Percentiles rank a stretch among this genome's conserved stretches.
Conservation (phyloP, 148 eudicot species). For the Linanthus parryae region DNA sequence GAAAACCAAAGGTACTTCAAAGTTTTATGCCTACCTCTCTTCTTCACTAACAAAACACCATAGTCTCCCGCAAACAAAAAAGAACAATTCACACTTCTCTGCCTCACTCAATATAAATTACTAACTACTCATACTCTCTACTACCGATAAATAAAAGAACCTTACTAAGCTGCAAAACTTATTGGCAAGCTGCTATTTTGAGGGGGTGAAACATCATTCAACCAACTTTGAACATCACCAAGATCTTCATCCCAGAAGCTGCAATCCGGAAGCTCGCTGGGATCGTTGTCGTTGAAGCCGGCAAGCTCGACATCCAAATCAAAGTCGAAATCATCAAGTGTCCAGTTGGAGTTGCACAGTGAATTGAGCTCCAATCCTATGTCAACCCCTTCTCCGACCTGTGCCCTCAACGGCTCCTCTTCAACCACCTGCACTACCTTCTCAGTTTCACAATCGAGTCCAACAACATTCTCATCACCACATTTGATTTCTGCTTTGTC, state of each 20-base stretch:
- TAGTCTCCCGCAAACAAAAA: too few species aligned
- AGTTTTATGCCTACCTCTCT: too few species aligned
- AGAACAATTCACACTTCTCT: too few species aligned
- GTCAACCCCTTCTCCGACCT: conserved; percentile 31
- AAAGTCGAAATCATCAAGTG: too few species aligned
- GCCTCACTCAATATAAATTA: too few species aligned
- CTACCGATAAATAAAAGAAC: too few species aligned
- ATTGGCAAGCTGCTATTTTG: conserved; percentile 60
- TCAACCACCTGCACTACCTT: conserved; percentile 2
- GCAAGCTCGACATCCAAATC: conserved; percentile 26
- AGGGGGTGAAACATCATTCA: conserved; percentile 27
- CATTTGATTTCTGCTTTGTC: too few species aligned
- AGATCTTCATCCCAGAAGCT: conserved; percentile 37
- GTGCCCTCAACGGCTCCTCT: conserved; percentile 5
- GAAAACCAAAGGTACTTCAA: too few species aligned
- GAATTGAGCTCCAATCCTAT: conserved; percentile 37
- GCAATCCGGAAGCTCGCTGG: conserved; percentile 48
- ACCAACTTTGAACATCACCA: conserved; percentile 10
- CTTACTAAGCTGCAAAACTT: conserved; percentile 84
- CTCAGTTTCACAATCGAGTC: too few species aligned
- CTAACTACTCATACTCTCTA: too few species aligned
- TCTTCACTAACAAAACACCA: too few species aligned
- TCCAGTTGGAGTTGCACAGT: conserved; percentile 10
- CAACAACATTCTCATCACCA: too few species aligned
- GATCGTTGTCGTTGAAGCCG: conserved; percentile 22